Conservation (phyloP, 768 basidiomycete genomes). For the Phylloporus scabripes region DNA sequence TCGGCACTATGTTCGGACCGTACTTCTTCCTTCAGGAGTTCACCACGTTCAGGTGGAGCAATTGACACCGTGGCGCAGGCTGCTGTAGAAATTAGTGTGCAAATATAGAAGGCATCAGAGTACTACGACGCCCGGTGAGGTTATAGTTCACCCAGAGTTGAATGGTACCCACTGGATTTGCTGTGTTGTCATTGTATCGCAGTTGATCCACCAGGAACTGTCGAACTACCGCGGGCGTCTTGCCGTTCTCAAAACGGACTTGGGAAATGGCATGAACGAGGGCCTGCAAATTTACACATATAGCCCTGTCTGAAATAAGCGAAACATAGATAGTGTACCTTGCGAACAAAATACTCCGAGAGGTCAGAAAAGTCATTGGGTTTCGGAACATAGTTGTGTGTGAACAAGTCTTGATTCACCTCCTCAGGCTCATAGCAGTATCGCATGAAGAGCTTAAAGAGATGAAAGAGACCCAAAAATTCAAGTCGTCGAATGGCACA, state of each 20-base stretch:
- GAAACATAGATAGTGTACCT: constrained; percentile 43
- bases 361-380: constrained; percentile 93
- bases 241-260: constrained; percentile 82
- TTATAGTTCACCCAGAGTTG: background rate
- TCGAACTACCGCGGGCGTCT: constrained; percentile 78
- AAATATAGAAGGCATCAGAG: constrained; percentile 88
- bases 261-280: constrained; percentile 79
- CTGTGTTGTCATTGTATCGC: constrained; percentile 93
- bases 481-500: constrained; percentile 80
- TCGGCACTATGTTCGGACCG: constrained; percentile 62
- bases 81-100: constrained; percentile 76
- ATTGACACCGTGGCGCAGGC: constrained; percentile 75
- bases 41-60: constrained; percentile 74
- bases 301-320: constrained; percentile 1
- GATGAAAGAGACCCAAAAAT: constrained; percentile 88
- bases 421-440: constrained; percentile 90
- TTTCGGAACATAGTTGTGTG: constrained; percentile 85
- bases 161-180: constrained; percentile 62
- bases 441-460: constrained; percentile 90
- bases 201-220: constrained; percentile 88
- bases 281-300: constrained; percentile 39
- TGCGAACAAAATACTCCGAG: constrained; percentile 90
- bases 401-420: constrained; percentile 73
- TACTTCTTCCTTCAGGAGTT: constrained; percentile 64
- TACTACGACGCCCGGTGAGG: constrained; percentile 46